Percentiles rank a stretch among this genome's conserved stretches.
These are phyloP conservation scores for Lithocarpus polystachyus DNA, from an alignment of 306 rosid genomes.

Conservation along the genomic window DNA sequence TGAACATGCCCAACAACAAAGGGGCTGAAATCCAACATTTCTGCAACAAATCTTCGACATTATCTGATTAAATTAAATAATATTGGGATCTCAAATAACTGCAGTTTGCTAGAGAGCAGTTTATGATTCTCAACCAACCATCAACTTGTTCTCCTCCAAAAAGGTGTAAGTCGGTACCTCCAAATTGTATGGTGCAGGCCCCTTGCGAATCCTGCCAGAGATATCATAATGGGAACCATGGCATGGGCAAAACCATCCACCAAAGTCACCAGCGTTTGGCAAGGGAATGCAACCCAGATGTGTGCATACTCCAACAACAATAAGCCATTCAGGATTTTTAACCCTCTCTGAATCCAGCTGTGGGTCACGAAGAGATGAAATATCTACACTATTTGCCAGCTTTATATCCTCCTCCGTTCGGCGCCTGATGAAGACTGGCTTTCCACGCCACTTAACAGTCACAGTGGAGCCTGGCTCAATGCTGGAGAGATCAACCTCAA, in stretches of 20 bases:
- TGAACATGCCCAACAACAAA: slow-evolving; percentile 19
- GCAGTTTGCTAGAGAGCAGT: slow-evolving; percentile 1
- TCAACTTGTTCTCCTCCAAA: slow-evolving; percentile 62
- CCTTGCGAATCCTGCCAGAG: slow-evolving; percentile 84
- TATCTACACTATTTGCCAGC: slow-evolving; percentile 71
- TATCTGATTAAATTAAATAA: slow-evolving; percentile 41
- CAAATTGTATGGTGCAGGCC: slow-evolving; percentile 85
- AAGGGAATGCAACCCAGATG: slow-evolving; percentile 89
- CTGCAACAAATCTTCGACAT: slow-evolving; percentile 48
- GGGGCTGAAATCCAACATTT: slow-evolving; percentile 23
- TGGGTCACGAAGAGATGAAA: slow-evolving; percentile 76
- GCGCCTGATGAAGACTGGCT: slow-evolving; percentile 87
- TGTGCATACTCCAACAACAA: slow-evolving; percentile 83
- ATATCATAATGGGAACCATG: slow-evolving; percentile 87
- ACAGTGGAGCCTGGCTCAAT: slow-evolving; percentile 79
- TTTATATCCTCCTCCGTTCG: slow-evolving; percentile 74
- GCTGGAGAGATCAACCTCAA: slow-evolving; percentile 84
- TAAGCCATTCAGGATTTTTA: slow-evolving; percentile 81
- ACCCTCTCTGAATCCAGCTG: slow-evolving; percentile 70
- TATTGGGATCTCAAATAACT: neutral
- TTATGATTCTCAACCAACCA: slow-evolving; percentile 58
- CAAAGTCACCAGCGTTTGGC: slow-evolving; percentile 87
- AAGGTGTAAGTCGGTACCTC: slow-evolving; percentile 81
- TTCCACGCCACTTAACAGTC: slow-evolving; percentile 91
- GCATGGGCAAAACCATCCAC: slow-evolving; percentile 95